A percentile compares a stretch with the other conserved stretches of the same genome.
phyloP scores from a whole-genome alignment of 768 basidiomycete genomes.

The Dentipellis fragilis region DNA sequence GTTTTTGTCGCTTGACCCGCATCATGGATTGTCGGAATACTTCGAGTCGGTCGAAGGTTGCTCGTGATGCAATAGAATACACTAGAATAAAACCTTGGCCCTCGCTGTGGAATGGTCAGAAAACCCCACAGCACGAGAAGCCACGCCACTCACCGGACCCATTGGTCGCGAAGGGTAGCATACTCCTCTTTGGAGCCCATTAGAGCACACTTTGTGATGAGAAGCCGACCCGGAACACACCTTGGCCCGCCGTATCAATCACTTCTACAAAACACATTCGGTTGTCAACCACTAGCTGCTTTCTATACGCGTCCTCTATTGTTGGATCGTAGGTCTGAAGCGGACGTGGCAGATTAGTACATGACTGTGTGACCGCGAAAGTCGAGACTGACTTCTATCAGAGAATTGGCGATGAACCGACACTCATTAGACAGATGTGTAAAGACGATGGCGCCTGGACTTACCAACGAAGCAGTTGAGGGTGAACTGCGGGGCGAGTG shows the following conservation, averaged over 20 bases:
- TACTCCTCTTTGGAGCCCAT: slow-evolving; percentile 70
- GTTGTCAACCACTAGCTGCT: slow-evolving; percentile 90
- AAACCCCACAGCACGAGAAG: slow-evolving; percentile 5
- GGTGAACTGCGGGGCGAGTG: slow-evolving; percentile 56
- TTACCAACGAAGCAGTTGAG: slow-evolving; percentile 92
- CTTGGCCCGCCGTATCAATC: slow-evolving; percentile 96
- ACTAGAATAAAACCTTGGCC: slow-evolving; percentile 97
- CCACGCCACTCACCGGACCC: slow-evolving; percentile 71
- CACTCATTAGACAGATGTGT: not conserved
- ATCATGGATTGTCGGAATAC: slow-evolving; percentile 85
- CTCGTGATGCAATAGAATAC: slow-evolving; percentile 92
- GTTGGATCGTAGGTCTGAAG: slow-evolving; percentile 91
- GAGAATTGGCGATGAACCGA: slow-evolving; percentile 4
- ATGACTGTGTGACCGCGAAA: slow-evolving; percentile 4
- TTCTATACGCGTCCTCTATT: slow-evolving; percentile 96
- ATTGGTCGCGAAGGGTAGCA: slow-evolving; percentile 92
- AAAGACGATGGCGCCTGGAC: slow-evolving; percentile 19
- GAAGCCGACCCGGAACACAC: slow-evolving; percentile 32
- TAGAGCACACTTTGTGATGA: slow-evolving; percentile 10
- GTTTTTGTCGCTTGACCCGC: slow-evolving; percentile 76
- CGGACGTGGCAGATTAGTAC: slow-evolving; percentile 6
- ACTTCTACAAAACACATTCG: slow-evolving; percentile 94
- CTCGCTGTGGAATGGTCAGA: slow-evolving; percentile 43
- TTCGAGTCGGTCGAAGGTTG: slow-evolving; percentile 84
- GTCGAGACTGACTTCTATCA: slow-evolving; percentile 40